Conservation (phyloP, 768 basidiomycete genomes). For the Trametes gibbosa region DNA sequence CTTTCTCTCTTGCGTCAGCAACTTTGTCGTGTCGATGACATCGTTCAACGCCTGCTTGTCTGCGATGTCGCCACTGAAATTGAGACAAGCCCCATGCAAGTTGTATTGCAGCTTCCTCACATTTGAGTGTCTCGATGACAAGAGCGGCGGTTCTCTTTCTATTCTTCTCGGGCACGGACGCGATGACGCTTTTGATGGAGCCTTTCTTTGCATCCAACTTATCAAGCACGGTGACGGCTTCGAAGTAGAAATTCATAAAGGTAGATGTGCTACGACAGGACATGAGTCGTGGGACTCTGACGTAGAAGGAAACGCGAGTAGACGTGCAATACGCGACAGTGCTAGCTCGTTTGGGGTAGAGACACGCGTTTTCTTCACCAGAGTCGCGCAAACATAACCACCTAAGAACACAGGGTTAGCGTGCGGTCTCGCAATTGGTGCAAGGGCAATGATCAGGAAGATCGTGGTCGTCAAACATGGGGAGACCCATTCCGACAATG, state of each 20-base stretch:
- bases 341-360: not conserved
- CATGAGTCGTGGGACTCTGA: conserved; percentile 26
- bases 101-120: conserved; percentile 44
- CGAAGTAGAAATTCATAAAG: conserved; percentile 93
- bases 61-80: conserved; percentile 29
- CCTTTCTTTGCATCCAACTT: conserved; percentile 85
- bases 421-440: not conserved
- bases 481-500: conserved; percentile 76
- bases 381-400: not conserved
- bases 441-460: conserved; percentile 17
- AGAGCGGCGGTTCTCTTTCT: conserved; percentile 80
- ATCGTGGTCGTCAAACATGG: conserved; percentile 49
- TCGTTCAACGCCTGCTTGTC: conserved; percentile 76
- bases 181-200: conserved; percentile 85
- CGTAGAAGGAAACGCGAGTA: not conserved
- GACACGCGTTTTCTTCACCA: not conserved
- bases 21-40: conserved; percentile 62
- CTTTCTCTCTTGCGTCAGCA: conserved; percentile 75
- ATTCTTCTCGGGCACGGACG: conserved; percentile 67
- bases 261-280: conserved; percentile 26
- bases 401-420: not conserved
- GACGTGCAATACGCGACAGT: conserved; percentile 7
- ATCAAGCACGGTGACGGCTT: conserved; percentile 80
- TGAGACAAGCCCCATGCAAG: not conserved
- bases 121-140: conserved; percentile 94